Base-by-base conservation (phyloP, 1,139 yeast species). In the Hansenula sp. region DNA sequence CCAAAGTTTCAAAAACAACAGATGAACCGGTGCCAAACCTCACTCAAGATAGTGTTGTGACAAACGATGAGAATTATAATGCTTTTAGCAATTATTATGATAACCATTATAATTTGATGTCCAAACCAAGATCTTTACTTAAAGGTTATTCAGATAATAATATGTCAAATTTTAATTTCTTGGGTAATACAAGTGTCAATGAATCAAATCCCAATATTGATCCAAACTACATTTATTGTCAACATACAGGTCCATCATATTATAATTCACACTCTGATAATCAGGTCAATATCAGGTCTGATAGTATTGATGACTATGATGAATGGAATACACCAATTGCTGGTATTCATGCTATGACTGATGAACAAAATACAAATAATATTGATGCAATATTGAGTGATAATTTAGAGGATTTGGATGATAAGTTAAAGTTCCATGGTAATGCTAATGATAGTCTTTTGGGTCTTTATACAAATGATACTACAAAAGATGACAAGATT, bases 31-130 rank as follows among this genome's bases (percentile, higher is more conserved):
- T 8, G 6, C 50, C 50, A 29, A 39, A 40, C 14, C 29, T 45
- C 12, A 42, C 46, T 2, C 46, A 24, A 24, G 26, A 46, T 5
- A 46, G 46, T n/a, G 10, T 34, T 3, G 29, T 36, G 8, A 43
- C 47, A 13, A 47, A 45, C 19, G 51, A 50, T 36, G 53, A 50
- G 34, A 50, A 48, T 34, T 36, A 26, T 20, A 40, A 42, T 19
- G 29, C 38, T 19, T 5, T 32, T 20, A 18, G 13, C 22, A 8
- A 29, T 7, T 8, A 29, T 29, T 13, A 8, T 11, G 12, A 24
- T 11, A 24, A 21, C 24, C 9, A 21, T 21, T 7, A 21, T 9
- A 7, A 21, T n/a, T n/a, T n/a, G n/a, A n/a, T n/a, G n/a, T n/a
- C n/a, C n/a, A n/a, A n/a, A 29, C 31, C 31, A 18, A 29, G 21